Conservation (phyloP, 2,329 filamentous ascomycete genomes). For the Venturia aucupariae region DNA sequence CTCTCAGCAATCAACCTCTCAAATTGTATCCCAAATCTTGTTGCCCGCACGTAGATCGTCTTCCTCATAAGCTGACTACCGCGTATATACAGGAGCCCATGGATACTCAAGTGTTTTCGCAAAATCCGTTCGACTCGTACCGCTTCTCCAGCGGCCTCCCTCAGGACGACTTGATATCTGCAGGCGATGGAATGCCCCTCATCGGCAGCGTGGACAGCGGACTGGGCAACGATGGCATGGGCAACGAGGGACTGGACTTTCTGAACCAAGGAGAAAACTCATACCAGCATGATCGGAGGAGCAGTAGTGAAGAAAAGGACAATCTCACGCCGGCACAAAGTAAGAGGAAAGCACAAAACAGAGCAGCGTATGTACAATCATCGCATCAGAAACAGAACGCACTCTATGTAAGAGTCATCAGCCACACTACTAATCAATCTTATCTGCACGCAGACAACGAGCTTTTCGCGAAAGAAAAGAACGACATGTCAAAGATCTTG, state of each 20-base stretch:
- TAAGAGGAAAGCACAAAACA: constrained; percentile 59
- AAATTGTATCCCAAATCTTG: neutral
- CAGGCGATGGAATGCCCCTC: constrained; percentile 14
- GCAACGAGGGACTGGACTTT: constrained; percentile 10
- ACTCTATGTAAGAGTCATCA: neutral
- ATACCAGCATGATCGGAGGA: constrained; percentile 21
- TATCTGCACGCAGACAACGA: constrained; percentile 56
- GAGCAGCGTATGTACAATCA: constrained; percentile 54
- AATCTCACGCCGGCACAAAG: constrained; percentile 41
- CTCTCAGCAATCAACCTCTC: constrained; percentile 3
- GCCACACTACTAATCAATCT: constrained; percentile 9
- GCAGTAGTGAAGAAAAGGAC: constrained; percentile 40
- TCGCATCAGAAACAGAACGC: neutral
- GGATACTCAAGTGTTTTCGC: constrained; percentile 18
- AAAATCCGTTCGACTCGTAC: constrained; percentile 17
- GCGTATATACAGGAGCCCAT: constrained; percentile 21
- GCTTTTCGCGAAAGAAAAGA: constrained; percentile 96
- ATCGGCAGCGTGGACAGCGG: constrained; percentile 36
- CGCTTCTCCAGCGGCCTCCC: constrained; percentile 16
- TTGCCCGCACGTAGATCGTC: neutral
- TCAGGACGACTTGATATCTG: constrained; percentile 9
- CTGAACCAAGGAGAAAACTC: constrained; percentile 21
- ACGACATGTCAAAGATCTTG: constrained; percentile 84
- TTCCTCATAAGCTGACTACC: neutral
- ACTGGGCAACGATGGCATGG: constrained; percentile 24